A percentile compares a stretch with the other conserved stretches of the same genome.
phyloP scores from a whole-genome alignment of 2,329 filamentous ascomycete genomes.

The Lecanicillium sp. region DNA sequence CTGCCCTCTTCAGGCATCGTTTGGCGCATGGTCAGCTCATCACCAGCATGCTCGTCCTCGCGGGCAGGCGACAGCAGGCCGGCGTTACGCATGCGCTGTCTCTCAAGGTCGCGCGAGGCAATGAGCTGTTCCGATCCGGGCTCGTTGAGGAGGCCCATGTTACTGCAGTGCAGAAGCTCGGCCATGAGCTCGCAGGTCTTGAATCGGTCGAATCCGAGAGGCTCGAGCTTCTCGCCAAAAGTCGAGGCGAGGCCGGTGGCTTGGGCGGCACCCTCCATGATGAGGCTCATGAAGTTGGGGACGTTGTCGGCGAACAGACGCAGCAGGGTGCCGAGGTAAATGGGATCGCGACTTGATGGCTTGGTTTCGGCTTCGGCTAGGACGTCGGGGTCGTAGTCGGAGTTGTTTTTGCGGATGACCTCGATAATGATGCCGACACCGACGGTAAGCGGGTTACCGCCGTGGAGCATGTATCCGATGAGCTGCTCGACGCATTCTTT shows the following conservation, averaged over 20 bases:
- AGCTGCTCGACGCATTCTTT: slow-evolving; percentile 74
- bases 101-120: slow-evolving; percentile 69
- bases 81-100: slow-evolving; percentile 70
- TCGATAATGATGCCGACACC: slow-evolving; percentile 97
- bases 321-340: slow-evolving; percentile 87
- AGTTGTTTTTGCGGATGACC: slow-evolving; percentile 98
- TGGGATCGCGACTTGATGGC: slow-evolving; percentile 83
- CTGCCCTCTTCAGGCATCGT: slow-evolving; percentile 53
- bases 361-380: slow-evolving; percentile 71
- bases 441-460: slow-evolving; percentile 90
- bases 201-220: slow-evolving; percentile 93
- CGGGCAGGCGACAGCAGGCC: slow-evolving; percentile 56
- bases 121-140: slow-evolving; percentile 84
- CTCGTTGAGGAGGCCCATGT: slow-evolving; percentile 95
- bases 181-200: slow-evolving; percentile 99
- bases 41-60: slow-evolving; percentile 37
- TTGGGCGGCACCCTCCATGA: slow-evolving; percentile 70
- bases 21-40: slow-evolving; percentile 57
- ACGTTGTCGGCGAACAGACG: slow-evolving; percentile 86
- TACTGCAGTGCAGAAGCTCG: slow-evolving; percentile 93
- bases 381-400: slow-evolving; percentile 93
- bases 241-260: slow-evolving; percentile 75
- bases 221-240: slow-evolving; percentile 86
- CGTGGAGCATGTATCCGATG: slow-evolving; percentile 86
- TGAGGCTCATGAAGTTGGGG: slow-evolving; percentile 87